A percentile compares a stretch with the other conserved stretches of the same genome.
phyloP scores from a whole-genome alignment of 805 yeast genomes.

The Hanseniaspora valbyensis region DNA sequence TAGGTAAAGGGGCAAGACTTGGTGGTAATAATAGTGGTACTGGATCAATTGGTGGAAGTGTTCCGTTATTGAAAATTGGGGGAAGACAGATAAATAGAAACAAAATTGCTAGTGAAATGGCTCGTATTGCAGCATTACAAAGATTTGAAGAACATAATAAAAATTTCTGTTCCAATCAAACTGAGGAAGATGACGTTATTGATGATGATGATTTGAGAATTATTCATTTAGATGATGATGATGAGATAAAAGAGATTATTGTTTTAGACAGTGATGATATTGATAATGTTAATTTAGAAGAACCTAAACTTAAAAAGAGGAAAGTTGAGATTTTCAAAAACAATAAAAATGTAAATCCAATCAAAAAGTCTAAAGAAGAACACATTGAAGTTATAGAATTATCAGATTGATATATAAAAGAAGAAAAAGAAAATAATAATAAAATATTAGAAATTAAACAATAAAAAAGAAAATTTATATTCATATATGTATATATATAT shows the following conservation, averaged over 20 bases:
- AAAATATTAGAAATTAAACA: background rate
- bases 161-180: conserved; percentile 23
- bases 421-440: background rate
- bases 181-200: background rate
- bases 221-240: background rate
- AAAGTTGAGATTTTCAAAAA: background rate
- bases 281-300: background rate
- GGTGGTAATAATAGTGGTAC: conserved; percentile 16
- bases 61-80: conserved; percentile 10
- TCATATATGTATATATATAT: too few species aligned
- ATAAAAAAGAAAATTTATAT: background rate
- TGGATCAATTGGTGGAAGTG: conserved; percentile 2
- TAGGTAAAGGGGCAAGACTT: conserved; percentile 27
- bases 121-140: conserved; percentile 27
- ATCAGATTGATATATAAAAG: background rate
- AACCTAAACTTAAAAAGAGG: background rate
- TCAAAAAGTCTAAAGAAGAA: background rate
- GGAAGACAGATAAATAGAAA: conserved; percentile 15
- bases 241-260: background rate
- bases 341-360: background rate
- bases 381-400: conserved; percentile 1
- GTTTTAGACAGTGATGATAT: background rate
- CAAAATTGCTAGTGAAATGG: conserved; percentile 26
- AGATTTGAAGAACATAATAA: conserved; percentile 21
- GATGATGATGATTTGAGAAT: background rate